Conservation (phyloP, 352 stramenopile genomes). For the Phytopythium delawarense region DNA sequence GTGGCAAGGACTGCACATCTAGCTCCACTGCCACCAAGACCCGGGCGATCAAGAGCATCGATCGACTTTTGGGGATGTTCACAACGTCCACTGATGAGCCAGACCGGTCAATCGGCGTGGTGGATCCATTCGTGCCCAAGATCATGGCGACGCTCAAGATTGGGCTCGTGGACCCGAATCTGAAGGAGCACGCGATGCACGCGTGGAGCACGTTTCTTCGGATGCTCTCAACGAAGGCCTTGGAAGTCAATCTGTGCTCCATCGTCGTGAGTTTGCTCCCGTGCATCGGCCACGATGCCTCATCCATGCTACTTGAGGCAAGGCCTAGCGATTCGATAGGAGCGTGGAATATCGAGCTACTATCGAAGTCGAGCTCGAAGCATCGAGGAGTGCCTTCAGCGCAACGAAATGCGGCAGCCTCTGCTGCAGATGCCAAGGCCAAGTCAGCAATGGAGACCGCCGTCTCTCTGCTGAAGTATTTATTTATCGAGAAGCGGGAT, state of each 20-base stretch:
- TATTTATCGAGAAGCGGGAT: conserved; percentile 65
- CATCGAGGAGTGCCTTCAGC: background rate
- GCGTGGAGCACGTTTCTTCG: conserved; percentile 79
- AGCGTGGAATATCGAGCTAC: conserved; percentile 39
- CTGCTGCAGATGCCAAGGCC: background rate
- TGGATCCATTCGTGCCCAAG: conserved; percentile 86
- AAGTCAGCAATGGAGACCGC: conserved; percentile 17
- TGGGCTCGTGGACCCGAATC: conserved; percentile 43
- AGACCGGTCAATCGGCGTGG: conserved; percentile 32
- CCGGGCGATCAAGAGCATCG: conserved; percentile 69
- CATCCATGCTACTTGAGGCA: conserved; percentile 32
- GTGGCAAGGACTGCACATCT: conserved; percentile 25
- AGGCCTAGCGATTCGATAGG: background rate
- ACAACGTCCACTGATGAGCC: conserved; percentile 22
- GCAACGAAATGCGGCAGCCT: background rate
- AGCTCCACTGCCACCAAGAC: conserved; percentile 35
- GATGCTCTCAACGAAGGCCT: conserved; percentile 73
- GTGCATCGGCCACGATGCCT: conserved; percentile 51
- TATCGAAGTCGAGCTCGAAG: conserved; percentile 7
- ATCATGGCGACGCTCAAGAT: conserved; percentile 89
- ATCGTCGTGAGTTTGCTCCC: conserved; percentile 86
- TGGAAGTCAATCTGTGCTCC: conserved; percentile 81
- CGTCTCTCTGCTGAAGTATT: conserved; percentile 47
- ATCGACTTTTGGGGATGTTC: conserved; percentile 65
- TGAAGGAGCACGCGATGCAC: conserved; percentile 59